Evolutionary conservation across 2,329 filamentous ascomycete species (phyloP), one percentile per base, ranked within the genome.

Genomic region (Calonectria fujianensis): DNA sequence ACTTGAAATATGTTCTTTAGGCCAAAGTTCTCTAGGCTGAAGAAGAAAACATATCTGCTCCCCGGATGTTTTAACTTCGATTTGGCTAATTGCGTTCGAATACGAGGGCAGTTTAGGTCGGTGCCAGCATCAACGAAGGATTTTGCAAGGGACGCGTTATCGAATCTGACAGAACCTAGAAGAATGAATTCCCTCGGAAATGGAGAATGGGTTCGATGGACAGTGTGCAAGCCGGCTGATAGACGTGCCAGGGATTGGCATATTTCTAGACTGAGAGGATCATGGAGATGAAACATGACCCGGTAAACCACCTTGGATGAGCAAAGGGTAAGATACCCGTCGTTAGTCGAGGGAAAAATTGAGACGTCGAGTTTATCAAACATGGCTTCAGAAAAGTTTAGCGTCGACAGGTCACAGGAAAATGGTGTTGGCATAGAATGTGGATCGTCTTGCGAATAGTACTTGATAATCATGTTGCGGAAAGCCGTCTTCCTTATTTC

Each of bases 261-360:
- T 63, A 63, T 63, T 63, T 63, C 35, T 4, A 63, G 57, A n/a
- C 57, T 29, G 31, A 41, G n/a, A 27, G 57, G 57, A 20, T 63
- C 57, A 16, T 13, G 57, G 8, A 41, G 14, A n/a, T 57, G 18
- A n/a, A 8, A 14, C 8, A 35, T 35, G 31, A 37, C 37, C 5
- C n/a, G 10, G 18, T 11, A 4, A n/a, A 32, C 52, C 4, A n/a
- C n/a, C n/a, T 35, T 1, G 13, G 52, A 20, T 35, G 52, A 63
- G 31, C 41, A 11, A 41, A 63, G 41, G 35, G 35, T 6, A 27
- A 63, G 37, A 14, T 41, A 5, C 13, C 41, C 57, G 2, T 13
- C 35, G 6, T 20, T 3, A 4, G 24, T 41, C n/a, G 27, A n/a
- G 29, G 32, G 35, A 16, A 63, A 18, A 2, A 11, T 20, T 27